A percentile compares a stretch with the other conserved stretches of the same genome.
These are phyloP conservation scores for Beauveria sp. DNA, from an alignment of 2,329 filamentous ascomycete species.

Conservation along the genomic window DNA sequence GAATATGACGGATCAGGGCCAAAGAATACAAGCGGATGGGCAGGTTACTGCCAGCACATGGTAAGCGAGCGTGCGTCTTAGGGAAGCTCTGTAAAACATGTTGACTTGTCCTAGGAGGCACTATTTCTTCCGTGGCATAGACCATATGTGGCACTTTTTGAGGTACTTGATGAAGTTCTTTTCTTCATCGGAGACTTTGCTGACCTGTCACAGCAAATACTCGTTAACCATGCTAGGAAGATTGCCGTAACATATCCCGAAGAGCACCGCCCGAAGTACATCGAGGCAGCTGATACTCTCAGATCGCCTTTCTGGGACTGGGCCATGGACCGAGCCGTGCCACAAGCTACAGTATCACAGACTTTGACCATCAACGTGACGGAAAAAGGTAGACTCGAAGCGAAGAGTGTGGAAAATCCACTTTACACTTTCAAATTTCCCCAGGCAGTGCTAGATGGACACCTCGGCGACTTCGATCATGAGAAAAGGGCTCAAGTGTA, in stretches of 20 bases:
- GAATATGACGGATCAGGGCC: slow-evolving; percentile 35
- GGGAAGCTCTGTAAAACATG: background rate
- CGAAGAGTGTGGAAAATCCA: slow-evolving; percentile 40
- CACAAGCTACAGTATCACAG: slow-evolving; percentile 28
- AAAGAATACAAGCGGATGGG: slow-evolving; percentile 22
- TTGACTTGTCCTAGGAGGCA: slow-evolving; percentile 30
- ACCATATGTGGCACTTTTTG: slow-evolving; percentile 45
- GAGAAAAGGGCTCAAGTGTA: slow-evolving; percentile 28
- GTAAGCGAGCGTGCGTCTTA: slow-evolving; percentile 21
- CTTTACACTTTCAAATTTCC: slow-evolving; percentile 45
- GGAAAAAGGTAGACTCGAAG: slow-evolving; percentile 21
- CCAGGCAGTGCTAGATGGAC: slow-evolving; percentile 25
- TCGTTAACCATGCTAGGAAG: slow-evolving; percentile 37
- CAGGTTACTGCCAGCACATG: slow-evolving; percentile 39
- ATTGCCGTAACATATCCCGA: slow-evolving; percentile 38
- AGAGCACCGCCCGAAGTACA: slow-evolving; percentile 28
- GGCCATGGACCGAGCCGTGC: slow-evolving; percentile 35
- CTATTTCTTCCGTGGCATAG: slow-evolving; percentile 49
- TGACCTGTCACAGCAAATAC: slow-evolving; percentile 36
- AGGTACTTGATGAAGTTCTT: slow-evolving; percentile 30
- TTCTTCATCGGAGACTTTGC: background rate
- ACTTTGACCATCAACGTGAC: slow-evolving; percentile 35
- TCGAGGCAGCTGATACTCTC: slow-evolving; percentile 36
- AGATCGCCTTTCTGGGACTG: slow-evolving; percentile 50
- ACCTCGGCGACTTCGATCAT: slow-evolving; percentile 28